Conservation (phyloP, 1,284 basidiomycete genomes). For the Cryptococcus sp. region DNA sequence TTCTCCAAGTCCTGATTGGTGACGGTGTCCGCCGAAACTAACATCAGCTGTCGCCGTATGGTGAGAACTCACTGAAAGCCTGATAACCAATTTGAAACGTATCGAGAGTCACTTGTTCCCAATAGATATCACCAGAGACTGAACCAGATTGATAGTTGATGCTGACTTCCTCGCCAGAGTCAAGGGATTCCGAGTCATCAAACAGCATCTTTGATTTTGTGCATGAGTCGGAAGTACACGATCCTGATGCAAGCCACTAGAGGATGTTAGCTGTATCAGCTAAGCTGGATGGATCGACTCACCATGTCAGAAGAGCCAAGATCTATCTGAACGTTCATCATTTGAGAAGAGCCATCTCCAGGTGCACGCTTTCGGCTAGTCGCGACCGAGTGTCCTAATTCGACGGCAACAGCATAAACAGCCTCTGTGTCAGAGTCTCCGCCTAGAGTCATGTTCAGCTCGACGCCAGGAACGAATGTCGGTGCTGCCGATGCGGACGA, state of each 20-base stretch:
- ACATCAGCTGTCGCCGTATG: background rate
- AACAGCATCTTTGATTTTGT: constrained; percentile 25
- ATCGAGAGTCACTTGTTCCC: constrained; percentile 42
- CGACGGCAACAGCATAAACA: constrained; percentile 35
- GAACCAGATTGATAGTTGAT: constrained; percentile 36
- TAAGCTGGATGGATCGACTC: constrained; percentile 7
- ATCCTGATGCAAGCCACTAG: constrained; percentile 42
- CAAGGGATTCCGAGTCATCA: constrained; percentile 31
- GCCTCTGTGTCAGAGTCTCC: constrained; percentile 32
- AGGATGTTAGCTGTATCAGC: background rate
- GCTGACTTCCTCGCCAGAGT: constrained; percentile 25
- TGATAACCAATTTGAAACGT: constrained; percentile 45
- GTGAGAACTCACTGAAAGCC: constrained; percentile 33
- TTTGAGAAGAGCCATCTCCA: constrained; percentile 22
- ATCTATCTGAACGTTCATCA: constrained; percentile 42
- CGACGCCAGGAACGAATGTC: constrained; percentile 34
- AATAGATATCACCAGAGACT: constrained; percentile 41
- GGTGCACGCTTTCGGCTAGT: constrained; percentile 5
- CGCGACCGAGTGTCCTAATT: constrained; percentile 27
- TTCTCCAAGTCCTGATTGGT: constrained; percentile 37
- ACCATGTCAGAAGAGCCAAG: constrained; percentile 47
- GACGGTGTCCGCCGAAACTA: constrained; percentile 35
- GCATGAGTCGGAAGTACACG: constrained; percentile 37
- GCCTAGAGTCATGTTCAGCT: constrained; percentile 32
- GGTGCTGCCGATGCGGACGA: constrained; percentile 14